phyloP scores from a whole-genome alignment of 192 early-diverging fungal genomes.

The Gamsiella multidivaricata region DNA sequence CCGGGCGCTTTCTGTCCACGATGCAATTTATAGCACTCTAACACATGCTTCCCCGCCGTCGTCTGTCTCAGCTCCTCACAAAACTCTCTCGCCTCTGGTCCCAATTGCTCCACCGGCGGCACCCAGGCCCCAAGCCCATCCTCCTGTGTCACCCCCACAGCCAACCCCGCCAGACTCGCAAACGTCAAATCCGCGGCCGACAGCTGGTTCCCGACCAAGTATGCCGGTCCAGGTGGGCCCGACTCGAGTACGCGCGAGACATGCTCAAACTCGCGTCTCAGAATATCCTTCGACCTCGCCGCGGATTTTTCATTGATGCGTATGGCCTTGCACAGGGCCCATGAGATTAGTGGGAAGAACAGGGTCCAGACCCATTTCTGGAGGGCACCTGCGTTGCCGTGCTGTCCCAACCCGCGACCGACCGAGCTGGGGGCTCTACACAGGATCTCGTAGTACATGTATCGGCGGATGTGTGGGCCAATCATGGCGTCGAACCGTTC shows the following conservation, averaged over 20 bases:
- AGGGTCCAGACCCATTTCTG: constrained; percentile 32
- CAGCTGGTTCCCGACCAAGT: constrained; percentile 43
- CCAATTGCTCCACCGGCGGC: background rate
- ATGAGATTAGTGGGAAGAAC: constrained; percentile 20
- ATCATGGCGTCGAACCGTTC: constrained; percentile 42
- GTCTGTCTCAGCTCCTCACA: constrained; percentile 30
- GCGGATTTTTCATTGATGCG: constrained; percentile 23
- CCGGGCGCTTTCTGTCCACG: constrained; percentile 32
- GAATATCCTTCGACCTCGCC: constrained; percentile 30
- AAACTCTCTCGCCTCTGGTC: constrained; percentile 24
- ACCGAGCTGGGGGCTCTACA: constrained; percentile 18
- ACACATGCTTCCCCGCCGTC: constrained; percentile 41
- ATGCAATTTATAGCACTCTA: constrained; percentile 43
- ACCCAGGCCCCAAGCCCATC: constrained; percentile 46
- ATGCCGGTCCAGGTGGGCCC: constrained; percentile 16
- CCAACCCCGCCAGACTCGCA: constrained; percentile 16
- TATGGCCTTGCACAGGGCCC: constrained; percentile 11
- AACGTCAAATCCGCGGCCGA: constrained; percentile 43
- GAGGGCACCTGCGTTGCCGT: constrained; percentile 32
- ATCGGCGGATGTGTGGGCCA: constrained; percentile 26
- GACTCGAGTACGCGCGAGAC: constrained; percentile 41
- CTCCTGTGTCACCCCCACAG: constrained; percentile 20
- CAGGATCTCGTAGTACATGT: constrained; percentile 29
- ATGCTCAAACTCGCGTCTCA: constrained; percentile 46
- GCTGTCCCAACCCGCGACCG: constrained; percentile 24